These are phyloP conservation scores for Physcomitrellopsis africana DNA, from an alignment of 225 moss, liverwort and hornwort species.

Conservation along the genomic window DNA sequence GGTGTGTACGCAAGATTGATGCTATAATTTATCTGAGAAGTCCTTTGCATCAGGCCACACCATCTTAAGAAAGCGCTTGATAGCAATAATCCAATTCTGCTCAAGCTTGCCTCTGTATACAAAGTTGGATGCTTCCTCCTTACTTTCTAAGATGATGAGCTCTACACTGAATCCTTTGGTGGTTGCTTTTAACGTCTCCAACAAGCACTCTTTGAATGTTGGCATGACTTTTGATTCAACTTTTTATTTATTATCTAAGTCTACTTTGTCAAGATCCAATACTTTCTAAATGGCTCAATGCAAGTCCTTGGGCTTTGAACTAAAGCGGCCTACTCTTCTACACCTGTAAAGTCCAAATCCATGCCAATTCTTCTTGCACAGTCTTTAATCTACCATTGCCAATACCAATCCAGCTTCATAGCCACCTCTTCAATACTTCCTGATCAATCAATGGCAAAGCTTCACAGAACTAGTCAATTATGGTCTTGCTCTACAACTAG, in stretches of 20 bases:
- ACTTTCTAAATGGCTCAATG: slow-evolving; percentile 55
- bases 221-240: slow-evolving; percentile 80
- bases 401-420: too few species aligned
- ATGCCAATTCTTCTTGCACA: slow-evolving; percentile 26
- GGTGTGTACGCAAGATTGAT: too few species aligned
- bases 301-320: slow-evolving; percentile 72
- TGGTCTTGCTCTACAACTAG: too few species aligned
- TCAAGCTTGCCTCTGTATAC: slow-evolving; percentile 90
- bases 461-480: too few species aligned
- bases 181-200: slow-evolving; percentile 83
- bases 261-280: too few species aligned
- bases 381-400: too few species aligned
- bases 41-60: too few species aligned
- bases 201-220: slow-evolving; percentile 74
- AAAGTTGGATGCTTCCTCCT: slow-evolving; percentile 90
- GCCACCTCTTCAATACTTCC: slow-evolving; percentile 36
- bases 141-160: slow-evolving; percentile 88
- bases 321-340: slow-evolving; percentile 85
- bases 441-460: too few species aligned
- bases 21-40: too few species aligned
- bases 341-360: slow-evolving; percentile 29
- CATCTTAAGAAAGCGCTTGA: too few species aligned
- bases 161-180: slow-evolving; percentile 90
- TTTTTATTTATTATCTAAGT: slow-evolving; percentile 80
- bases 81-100: slow-evolving; percentile 78